phyloP scores from a whole-genome alignment of 2,329 filamentous ascomycete genomes.

The Allantophomopsis cytisporea region DNA sequence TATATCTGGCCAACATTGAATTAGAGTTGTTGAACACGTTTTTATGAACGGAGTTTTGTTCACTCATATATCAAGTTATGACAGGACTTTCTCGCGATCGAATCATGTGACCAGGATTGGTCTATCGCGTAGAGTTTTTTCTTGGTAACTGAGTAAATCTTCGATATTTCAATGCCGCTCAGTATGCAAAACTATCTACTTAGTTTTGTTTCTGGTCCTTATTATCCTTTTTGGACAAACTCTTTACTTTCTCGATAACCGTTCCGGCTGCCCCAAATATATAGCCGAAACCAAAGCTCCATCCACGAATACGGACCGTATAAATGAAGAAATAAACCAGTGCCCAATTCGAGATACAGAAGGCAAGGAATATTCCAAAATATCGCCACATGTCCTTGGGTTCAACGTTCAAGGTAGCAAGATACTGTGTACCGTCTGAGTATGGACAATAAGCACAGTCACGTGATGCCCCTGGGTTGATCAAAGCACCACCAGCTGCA shows the following conservation, averaged over 20 bases:
- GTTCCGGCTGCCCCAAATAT: conserved; percentile 35
- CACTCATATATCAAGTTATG: too few species aligned
- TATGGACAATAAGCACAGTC: conserved; percentile 63
- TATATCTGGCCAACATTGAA: too few species aligned
- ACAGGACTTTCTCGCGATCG: too few species aligned
- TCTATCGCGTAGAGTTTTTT: too few species aligned
- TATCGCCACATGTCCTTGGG: conserved; percentile 53
- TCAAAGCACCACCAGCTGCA: conserved; percentile 43
- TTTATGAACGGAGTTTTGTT: too few species aligned
- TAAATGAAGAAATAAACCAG: conserved; percentile 70
- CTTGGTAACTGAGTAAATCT: too few species aligned
- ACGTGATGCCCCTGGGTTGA: conserved; percentile 37
- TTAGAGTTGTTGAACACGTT: too few species aligned
- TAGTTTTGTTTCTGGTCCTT: conserved; percentile 1
- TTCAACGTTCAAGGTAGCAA: conserved; percentile 37
- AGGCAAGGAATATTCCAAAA: conserved; percentile 61
- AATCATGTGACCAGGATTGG: too few species aligned
- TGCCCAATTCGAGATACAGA: conserved; percentile 56
- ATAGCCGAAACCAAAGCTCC: conserved; percentile 53
- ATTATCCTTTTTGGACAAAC: conserved; percentile 6
- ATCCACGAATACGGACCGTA: conserved; percentile 54
- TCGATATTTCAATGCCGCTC: too few species aligned
- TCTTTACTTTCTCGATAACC: conserved; percentile 21
- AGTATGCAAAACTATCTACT: too few species aligned
- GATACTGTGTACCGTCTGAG: conserved; percentile 45